phyloP scores from a whole-genome alignment of 2,329 filamentous ascomycete species.

The Cryphonectria nitschkei region DNA sequence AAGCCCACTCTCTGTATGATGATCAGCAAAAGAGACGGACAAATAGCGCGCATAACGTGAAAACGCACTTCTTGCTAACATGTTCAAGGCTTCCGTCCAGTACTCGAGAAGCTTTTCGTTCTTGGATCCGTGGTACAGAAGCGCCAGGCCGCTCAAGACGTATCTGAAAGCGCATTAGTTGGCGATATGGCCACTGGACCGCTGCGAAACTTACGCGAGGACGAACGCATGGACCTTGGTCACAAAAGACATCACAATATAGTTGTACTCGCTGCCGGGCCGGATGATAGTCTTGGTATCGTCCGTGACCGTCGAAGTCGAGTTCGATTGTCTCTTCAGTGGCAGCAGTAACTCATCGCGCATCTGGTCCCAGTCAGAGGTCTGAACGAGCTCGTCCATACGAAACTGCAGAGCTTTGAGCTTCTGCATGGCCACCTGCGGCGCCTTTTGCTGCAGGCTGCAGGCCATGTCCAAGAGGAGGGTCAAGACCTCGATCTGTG shows the following conservation, averaged over 20 bases:
- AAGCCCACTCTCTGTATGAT: conserved; percentile 39
- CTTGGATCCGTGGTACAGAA: conserved; percentile 33
- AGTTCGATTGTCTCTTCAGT: conserved; percentile 54
- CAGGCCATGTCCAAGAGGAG: conserved; percentile 72
- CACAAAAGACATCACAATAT: conserved; percentile 63
- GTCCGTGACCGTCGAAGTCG: conserved; percentile 55
- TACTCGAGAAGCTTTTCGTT: conserved; percentile 29
- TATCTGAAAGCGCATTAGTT: conserved; percentile 45
- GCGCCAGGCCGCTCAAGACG: conserved; percentile 57
- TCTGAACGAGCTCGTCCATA: conserved; percentile 59
- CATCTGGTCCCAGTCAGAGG: conserved; percentile 50
- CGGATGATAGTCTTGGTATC: conserved; percentile 61
- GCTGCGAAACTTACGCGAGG: conserved; percentile 51
- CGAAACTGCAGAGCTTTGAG: conserved; percentile 63
- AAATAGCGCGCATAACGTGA: not conserved
- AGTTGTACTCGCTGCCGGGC: conserved; percentile 55
- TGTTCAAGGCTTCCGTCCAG: conserved; percentile 29
- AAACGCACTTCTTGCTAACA: conserved; percentile 26
- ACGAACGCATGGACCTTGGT: conserved; percentile 62
- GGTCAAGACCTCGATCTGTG: conserved; percentile 68
- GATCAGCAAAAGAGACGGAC: conserved; percentile 10
- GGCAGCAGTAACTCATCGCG: conserved; percentile 58
- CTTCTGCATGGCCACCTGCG: conserved; percentile 61
- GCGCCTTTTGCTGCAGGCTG: conserved; percentile 65
- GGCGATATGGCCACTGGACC: conserved; percentile 7